Evolutionary conservation across 306 rosid genomes (phyloP), one percentile per base, ranked within the genome.

Genomic region (Prunus dulcis): DNA sequence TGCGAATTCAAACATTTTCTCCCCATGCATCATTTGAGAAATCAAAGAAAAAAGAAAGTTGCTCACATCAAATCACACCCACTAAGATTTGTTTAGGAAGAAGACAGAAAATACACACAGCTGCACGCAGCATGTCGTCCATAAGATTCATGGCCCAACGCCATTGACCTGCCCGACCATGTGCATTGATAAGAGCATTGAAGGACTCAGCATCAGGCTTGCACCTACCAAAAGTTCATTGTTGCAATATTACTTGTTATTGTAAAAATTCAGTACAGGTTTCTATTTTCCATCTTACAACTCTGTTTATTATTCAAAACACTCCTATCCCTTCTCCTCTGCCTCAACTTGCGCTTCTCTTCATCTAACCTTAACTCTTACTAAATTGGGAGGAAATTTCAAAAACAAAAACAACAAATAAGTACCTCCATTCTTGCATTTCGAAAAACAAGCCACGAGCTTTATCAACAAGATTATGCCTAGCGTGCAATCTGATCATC

Each of bases 371-470:
- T 12, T 30, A 63, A 53, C 51, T 62, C 12, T 15, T 47, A 50
- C 19, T 23, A 52, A 73, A 51, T 27, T 10, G 41, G 64, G 19
- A 17, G 30, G 63, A 75, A 50, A 51, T 10, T 19, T 49, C 52
- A 56, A 27, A 23, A 12, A 27, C 45, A 62, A 6, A 32, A 49
- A 61, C 58, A 10, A 25, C 41, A 11, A 20, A 15, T 9, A 6
- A 34, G 69, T 81, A 93, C 98, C 96, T 89, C 95, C 91, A 94
- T 52, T 92, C 82, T 79, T 91, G 95, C 98, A 92, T 94, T 88
- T 94, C 98, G 25, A 94, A 92, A 67, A 91, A 89, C 86, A 94
- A 90, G 3, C 98, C 98, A n/a, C 97, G 98, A 13, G 98, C 98
- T 76, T 90, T 91, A 78, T 91, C 97, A 41, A 73, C 83, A 65